Evolutionary conservation across 768 basidiomycete species (phyloP).

Genomic region (Lentinula boryana): DNA sequence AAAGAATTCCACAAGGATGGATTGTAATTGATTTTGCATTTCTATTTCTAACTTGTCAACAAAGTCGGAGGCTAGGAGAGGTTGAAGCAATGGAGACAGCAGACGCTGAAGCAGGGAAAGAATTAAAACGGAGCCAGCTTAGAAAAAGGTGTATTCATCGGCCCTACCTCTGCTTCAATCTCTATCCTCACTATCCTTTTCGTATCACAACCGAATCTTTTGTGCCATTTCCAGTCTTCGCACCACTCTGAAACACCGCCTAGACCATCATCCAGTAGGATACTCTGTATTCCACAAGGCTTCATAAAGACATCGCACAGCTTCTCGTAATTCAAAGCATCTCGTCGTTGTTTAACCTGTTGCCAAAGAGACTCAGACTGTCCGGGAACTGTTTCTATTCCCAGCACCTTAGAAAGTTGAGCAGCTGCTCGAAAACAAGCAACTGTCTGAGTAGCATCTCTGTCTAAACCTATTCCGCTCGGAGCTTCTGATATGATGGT

Average conservation of each 20-base stretch:
- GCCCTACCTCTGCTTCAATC: slow-evolving; percentile 57
- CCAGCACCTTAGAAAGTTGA: slow-evolving; percentile 49
- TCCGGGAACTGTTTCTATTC: slow-evolving; percentile 22
- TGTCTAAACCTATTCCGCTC: slow-evolving; percentile 38
- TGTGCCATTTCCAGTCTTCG: slow-evolving; percentile 56
- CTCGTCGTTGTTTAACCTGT: slow-evolving; percentile 43
- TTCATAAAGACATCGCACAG: slow-evolving; percentile 54
- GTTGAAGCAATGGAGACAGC: not conserved
- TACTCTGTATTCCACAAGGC: slow-evolving; percentile 53
- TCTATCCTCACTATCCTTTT: slow-evolving; percentile 69
- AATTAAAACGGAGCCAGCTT: slow-evolving; percentile 5
- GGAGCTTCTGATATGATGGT: slow-evolving; percentile 59
- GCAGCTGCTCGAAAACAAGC: slow-evolving; percentile 52
- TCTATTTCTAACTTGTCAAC: too few relatives aligned
- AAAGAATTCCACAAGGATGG: not conserved
- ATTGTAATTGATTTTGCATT: not conserved
- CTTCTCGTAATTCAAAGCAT: slow-evolving; percentile 40
- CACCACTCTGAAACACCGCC: slow-evolving; percentile 39
- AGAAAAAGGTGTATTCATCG: slow-evolving; percentile 9
- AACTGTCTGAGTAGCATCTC: slow-evolving; percentile 50
- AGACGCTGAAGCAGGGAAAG: not conserved
- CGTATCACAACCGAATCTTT: slow-evolving; percentile 46
- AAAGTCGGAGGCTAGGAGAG: not conserved
- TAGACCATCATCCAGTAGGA: slow-evolving; percentile 73
- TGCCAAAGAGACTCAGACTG: slow-evolving; percentile 45